Base-by-base conservation (phyloP, 2,329 filamentous ascomycete genomes). In the Escovopsis sp. region DNA sequence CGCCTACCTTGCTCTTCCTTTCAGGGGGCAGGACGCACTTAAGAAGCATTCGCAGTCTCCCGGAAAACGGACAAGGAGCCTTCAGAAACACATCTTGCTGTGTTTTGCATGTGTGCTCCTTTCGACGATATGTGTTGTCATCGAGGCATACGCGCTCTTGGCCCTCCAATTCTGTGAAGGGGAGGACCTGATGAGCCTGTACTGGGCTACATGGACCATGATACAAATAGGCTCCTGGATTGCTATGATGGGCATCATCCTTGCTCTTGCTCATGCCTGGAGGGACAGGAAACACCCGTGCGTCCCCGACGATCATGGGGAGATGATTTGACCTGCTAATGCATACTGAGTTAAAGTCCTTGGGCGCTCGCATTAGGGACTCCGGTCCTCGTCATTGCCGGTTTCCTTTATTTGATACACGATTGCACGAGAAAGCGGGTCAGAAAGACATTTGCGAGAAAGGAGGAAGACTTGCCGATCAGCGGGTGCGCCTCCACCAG, bases 171-270 rank as follows among this genome's bases (percentile, higher is more conserved):
- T 71, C 43, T 76, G 71, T 42, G 67, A 71, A 27, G 70, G 69
- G 9, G 71, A 76, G 44, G 66, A 73, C 43, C 60, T 75, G 37
- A 72, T 73, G 54, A 62, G 64, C 2, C 53, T 75, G 0, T 74
- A 72, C 50, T 75, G 70, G 70, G 66, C 70, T 0, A 72, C 70
- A 2, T 75, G 70, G 68, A 70, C 68, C 16, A 69, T 72, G 60
- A 55, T 72, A 5, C 70, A 75, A 44, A 54, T 74, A 3, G 71
- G 70, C 5, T 67, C 67, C 2, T 54, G 71, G 40, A 72, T 74
- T 26, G 71, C 71, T 39, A 71, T 74, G 45, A 48, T 65, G 11
- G 71, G 71, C 19, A 67, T 75, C 40, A 63, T 70, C 31, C 53
- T 75, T 3, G 62, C 69, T 27, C 52, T 72, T 18, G 58, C 61